phyloP scores from a whole-genome alignment of 192 early-diverging fungal genomes.

The Spizellomyces sp. region DNA sequence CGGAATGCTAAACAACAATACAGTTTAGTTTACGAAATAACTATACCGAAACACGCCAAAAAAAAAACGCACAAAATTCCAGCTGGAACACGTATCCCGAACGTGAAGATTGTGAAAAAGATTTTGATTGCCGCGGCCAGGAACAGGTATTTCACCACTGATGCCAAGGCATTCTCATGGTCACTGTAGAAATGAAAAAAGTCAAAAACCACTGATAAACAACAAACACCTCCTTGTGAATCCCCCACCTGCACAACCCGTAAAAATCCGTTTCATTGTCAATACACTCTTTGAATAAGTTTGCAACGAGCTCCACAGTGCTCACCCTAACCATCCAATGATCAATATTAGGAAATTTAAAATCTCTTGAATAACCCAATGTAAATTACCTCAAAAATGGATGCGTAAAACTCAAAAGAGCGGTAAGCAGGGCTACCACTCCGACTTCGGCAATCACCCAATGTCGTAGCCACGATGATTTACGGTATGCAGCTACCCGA shows the following conservation, averaged over 20 bases:
- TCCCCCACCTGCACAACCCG: conserved; percentile 45
- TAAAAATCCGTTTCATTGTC: conserved; percentile 55
- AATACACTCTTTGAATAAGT: conserved; percentile 60
- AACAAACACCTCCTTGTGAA: background rate
- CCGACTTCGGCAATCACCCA: conserved; percentile 50
- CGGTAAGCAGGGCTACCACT: conserved; percentile 50
- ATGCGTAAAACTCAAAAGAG: conserved; percentile 47
- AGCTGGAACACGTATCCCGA: conserved; percentile 55
- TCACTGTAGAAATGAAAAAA: background rate
- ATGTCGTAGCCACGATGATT: conserved; percentile 32
- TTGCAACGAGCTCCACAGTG: conserved; percentile 51
- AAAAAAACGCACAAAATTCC: conserved; percentile 42
- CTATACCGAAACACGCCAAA: conserved; percentile 23
- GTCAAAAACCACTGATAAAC: background rate
- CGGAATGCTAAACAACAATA: conserved; percentile 59
- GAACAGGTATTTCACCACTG: conserved; percentile 36
- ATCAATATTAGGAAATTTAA: background rate
- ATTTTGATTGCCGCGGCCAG: conserved; percentile 49
- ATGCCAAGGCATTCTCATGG: conserved; percentile 6
- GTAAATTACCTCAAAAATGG: conserved; percentile 42
- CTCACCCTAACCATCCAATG: conserved; percentile 17
- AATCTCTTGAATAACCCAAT: background rate
- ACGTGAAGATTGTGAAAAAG: conserved; percentile 52
- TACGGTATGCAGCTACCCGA: conserved; percentile 32
- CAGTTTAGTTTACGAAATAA: conserved; percentile 50